These are phyloP conservation scores for Aspergillus bertholletiae DNA, from an alignment of 495 filamentous ascomycete genomes.

Conservation along the genomic window DNA sequence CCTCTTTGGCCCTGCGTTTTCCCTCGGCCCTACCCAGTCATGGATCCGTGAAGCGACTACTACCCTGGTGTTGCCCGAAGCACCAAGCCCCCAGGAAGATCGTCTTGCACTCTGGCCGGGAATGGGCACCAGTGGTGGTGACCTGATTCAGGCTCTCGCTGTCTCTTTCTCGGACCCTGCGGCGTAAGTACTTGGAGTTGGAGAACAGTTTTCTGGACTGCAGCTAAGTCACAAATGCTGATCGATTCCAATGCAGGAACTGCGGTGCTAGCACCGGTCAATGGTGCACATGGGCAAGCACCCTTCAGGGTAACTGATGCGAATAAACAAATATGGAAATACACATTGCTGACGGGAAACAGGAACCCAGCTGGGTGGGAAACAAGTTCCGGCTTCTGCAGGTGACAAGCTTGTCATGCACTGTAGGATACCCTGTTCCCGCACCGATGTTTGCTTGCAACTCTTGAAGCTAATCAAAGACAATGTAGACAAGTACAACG, in stretches of 20 bases:
- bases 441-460: background rate
- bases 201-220: background rate
- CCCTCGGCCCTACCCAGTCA: constrained; percentile 29
- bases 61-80: constrained; percentile 27
- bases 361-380: constrained; percentile 18
- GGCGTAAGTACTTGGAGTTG: constrained; percentile 9
- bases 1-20: constrained; percentile 32
- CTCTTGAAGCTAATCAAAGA: background rate
- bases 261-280: constrained; percentile 29
- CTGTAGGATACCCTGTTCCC: constrained; percentile 10
- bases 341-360: background rate
- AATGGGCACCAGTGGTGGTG: constrained; percentile 36
- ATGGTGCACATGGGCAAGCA: constrained; percentile 37
- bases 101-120: constrained; percentile 36
- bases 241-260: constrained; percentile 16
- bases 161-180: constrained; percentile 29
- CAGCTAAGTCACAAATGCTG: background rate
- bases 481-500: constrained; percentile 31
- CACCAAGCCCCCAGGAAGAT: constrained; percentile 24
- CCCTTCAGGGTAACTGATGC: constrained; percentile 18
- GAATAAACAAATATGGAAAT: background rate
- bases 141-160: constrained; percentile 35
- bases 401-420: constrained; percentile 24
- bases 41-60: constrained; percentile 35
- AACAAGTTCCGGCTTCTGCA: constrained; percentile 18